Evolutionary conservation across 257 asterid genomes (phyloP).

Genomic region (Forsythia suspensa): DNA sequence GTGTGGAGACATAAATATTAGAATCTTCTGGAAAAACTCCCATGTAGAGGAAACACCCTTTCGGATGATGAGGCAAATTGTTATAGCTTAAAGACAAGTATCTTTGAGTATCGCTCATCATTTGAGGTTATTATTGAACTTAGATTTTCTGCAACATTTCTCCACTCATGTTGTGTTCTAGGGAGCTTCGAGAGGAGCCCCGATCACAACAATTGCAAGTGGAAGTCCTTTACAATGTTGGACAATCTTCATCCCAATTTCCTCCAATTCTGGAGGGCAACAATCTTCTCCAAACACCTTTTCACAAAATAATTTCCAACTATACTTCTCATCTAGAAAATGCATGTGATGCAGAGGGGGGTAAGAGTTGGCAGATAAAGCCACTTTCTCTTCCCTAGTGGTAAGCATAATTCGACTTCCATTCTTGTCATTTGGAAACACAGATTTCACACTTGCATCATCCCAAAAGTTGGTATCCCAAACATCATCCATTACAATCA

Average conservation of each 20-base stretch:
- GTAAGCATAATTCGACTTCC: not conserved
- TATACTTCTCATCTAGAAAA: not conserved
- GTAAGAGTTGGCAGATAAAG: not conserved
- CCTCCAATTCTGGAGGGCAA: not conserved
- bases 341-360: not conserved
- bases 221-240: not conserved
- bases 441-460: not conserved
- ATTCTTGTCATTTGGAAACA: not conserved
- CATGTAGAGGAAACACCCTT: conserved; percentile 4
- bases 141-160: not conserved
- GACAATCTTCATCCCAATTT: not conserved
- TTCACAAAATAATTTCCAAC: not conserved
- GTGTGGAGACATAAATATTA: not conserved
- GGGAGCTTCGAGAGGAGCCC: not conserved
- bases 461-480: not conserved
- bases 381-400: not conserved
- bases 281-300: not conserved
- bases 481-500: not conserved
- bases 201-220: not conserved
- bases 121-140: not conserved
- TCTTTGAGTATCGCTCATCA: not conserved
- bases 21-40: conserved; percentile 8
- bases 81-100: not conserved
- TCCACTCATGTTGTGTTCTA: not conserved
- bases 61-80: not conserved